phyloP scores from a whole-genome alignment of 2,329 filamentous ascomycete genomes.

The Cercospora berteroae region DNA sequence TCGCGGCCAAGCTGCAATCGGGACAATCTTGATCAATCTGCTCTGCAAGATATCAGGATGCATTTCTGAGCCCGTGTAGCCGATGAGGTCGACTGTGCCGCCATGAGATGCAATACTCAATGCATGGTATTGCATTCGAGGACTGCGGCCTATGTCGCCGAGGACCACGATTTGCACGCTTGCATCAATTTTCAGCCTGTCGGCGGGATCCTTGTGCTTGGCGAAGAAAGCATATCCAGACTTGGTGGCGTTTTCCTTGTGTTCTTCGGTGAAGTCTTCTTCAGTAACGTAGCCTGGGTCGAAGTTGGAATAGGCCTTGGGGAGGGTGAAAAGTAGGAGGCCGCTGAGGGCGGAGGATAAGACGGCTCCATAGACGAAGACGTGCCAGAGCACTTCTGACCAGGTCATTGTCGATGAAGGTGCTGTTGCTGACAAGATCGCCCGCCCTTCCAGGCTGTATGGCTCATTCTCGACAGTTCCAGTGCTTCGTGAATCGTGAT shows the following conservation, averaged over 20 bases:
- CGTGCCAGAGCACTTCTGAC: slow-evolving; percentile 32
- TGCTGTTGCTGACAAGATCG: background rate
- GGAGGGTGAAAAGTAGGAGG: slow-evolving; percentile 51
- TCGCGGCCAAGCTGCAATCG: slow-evolving; percentile 66
- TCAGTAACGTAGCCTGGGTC: slow-evolving; percentile 29
- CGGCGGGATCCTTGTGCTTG: slow-evolving; percentile 26
- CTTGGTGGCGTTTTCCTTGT: slow-evolving; percentile 25
- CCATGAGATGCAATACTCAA: slow-evolving; percentile 84
- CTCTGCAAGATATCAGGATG: slow-evolving; percentile 73
- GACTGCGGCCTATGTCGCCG: slow-evolving; percentile 91
- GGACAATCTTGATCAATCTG: slow-evolving; percentile 66
- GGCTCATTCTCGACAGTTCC: background rate
- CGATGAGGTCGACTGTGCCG: slow-evolving; percentile 77
- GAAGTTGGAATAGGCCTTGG: slow-evolving; percentile 51
- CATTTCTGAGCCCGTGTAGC: slow-evolving; percentile 80
- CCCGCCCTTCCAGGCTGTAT: background rate
- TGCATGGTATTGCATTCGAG: slow-evolving; percentile 98
- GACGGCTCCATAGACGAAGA: slow-evolving; percentile 43
- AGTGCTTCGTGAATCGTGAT: background rate
- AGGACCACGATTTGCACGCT: slow-evolving; percentile 83
- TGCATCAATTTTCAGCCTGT: slow-evolving; percentile 41
- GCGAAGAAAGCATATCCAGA: slow-evolving; percentile 37
- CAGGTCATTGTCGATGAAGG: slow-evolving; percentile 29
- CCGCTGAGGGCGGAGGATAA: slow-evolving; percentile 51
- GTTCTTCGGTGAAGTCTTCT: slow-evolving; percentile 32